Base-by-base conservation (phyloP, 2,329 filamentous ascomycete genomes). In the Phaeophleospora eucalypticola region DNA sequence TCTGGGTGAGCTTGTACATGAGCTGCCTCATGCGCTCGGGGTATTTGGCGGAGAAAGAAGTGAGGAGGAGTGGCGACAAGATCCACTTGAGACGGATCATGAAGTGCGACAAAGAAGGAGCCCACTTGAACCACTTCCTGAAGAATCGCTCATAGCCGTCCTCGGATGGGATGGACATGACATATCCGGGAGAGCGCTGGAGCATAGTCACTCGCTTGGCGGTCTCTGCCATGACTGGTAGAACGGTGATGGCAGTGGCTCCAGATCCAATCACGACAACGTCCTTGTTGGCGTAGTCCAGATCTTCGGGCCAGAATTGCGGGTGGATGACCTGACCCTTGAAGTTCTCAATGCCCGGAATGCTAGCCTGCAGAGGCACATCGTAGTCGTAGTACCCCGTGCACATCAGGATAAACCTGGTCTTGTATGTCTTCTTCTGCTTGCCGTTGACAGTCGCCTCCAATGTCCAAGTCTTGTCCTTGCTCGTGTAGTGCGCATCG, bases 331-430 rank as follows among this genome's bases (percentile, higher is more conserved):
- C 68, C 33, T 73, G 64, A 24, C 85, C 84, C 45, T 75, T 64
- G 69, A 89, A 90, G 15, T 72, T 72, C 1, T 83, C 73, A 9
- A 90, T 71, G 0, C 84, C 84, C 0, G 86, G 83, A 36, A 90
- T 87, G 0, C 69, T 61, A 0, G 78, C 70, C 19, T 78, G 64
- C 41, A 87, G 66, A 0, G 84, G 80, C 46, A 77, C 69, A 17
- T 83, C 70, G 62, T 89, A 89, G 61, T 86, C 77, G 68, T 89
- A 90, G 68, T 89, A 90, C 1, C 87, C 86, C 53, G 71, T 82
- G 54, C 68, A 86, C 55, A 74, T 81, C 37, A 79, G 78, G 69
- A 75, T 67, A 69, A 70, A 85, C 58, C 68, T 71, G 4, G 65
- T 63, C 45, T 64, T 66, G 50, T 68, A 62, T 3, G 49, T 60